Percentiles rank a stretch among this genome's conserved stretches.
Conservation (phyloP, 2,329 filamentous ascomycete species). For the Ploettnerulaceae sp. region DNA sequence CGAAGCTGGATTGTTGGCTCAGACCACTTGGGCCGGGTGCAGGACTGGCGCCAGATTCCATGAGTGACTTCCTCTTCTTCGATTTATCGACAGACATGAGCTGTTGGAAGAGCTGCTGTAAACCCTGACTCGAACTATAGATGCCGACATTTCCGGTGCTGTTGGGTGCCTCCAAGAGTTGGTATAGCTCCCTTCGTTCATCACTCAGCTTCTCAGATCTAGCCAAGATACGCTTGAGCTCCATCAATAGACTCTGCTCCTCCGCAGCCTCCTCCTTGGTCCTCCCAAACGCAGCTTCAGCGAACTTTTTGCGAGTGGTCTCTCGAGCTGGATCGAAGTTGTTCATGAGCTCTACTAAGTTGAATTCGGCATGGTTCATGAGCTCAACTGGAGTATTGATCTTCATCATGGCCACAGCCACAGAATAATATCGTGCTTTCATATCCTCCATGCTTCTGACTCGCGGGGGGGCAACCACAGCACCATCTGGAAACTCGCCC, state of each 20-base stretch:
- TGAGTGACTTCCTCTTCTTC: conserved; percentile 77
- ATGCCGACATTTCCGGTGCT: conserved; percentile 63
- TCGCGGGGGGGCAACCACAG: conserved; percentile 47
- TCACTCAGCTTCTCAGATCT: conserved; percentile 82
- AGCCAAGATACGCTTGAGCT: conserved; percentile 86
- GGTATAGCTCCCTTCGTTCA: conserved; percentile 82
- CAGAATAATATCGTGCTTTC: conserved; percentile 84
- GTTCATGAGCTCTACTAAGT: conserved; percentile 75
- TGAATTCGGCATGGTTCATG: conserved; percentile 84
- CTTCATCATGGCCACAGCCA: conserved; percentile 78
- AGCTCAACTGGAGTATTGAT: conserved; percentile 73
- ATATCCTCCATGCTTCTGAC: conserved; percentile 78
- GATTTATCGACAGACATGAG: conserved; percentile 79
- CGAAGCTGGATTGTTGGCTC: conserved; percentile 35
- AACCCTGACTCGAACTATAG: conserved; percentile 76
- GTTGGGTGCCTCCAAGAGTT: conserved; percentile 76
- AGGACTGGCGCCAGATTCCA: conserved; percentile 50
- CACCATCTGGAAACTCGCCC: conserved; percentile 42
- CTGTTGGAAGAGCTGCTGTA: conserved; percentile 76
- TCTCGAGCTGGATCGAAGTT: conserved; percentile 83
- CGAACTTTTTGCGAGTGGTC: conserved; percentile 76
- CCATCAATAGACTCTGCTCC: conserved; percentile 82
- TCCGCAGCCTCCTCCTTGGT: conserved; percentile 86
- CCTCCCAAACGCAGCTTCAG: conserved; percentile 70
- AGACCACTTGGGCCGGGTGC: conserved; percentile 34